Percentiles rank a stretch among this genome's conserved stretches.
These are phyloP conservation scores for Chaetomium sp. DNA, from an alignment of 2,329 filamentous ascomycete genomes.

Conservation along the genomic window DNA sequence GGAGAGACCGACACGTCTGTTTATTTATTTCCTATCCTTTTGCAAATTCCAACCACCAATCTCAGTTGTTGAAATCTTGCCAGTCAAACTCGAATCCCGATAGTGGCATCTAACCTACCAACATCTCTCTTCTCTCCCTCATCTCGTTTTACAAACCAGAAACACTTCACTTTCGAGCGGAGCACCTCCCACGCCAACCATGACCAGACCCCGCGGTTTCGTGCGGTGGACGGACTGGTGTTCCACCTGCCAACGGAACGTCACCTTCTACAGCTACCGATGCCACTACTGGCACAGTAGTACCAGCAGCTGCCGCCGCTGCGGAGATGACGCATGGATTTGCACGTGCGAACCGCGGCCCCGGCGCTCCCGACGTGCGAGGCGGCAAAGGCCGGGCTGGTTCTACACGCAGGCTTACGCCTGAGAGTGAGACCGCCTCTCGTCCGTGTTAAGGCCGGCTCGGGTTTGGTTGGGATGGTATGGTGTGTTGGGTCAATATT, in stretches of 20 bases:
- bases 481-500: background rate
- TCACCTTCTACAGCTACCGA: constrained; percentile 22
- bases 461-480: background rate
- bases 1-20: too few relatives aligned
- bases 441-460: background rate
- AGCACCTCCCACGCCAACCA: too few relatives aligned
- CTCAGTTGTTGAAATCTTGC: too few relatives aligned
- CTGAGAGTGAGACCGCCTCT: background rate
- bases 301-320: constrained; percentile 6
- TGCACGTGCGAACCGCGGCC: constrained; percentile 3
- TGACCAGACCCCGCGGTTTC: constrained; percentile 1
- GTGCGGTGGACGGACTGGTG: constrained; percentile 18
- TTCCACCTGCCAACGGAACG: constrained; percentile 16
- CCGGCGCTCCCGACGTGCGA: background rate
- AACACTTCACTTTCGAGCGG: too few relatives aligned
- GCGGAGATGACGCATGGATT: background rate
- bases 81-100: too few relatives aligned
- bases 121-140: too few relatives aligned
- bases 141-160: too few relatives aligned
- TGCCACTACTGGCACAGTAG: constrained; percentile 14
- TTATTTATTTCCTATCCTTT: background rate
- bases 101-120: too few relatives aligned
- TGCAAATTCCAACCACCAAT: background rate
- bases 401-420: background rate
- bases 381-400: background rate